Evolutionary conservation across 208 protist genomes (phyloP).

Genomic region (Leishmania mexicana): DNA sequence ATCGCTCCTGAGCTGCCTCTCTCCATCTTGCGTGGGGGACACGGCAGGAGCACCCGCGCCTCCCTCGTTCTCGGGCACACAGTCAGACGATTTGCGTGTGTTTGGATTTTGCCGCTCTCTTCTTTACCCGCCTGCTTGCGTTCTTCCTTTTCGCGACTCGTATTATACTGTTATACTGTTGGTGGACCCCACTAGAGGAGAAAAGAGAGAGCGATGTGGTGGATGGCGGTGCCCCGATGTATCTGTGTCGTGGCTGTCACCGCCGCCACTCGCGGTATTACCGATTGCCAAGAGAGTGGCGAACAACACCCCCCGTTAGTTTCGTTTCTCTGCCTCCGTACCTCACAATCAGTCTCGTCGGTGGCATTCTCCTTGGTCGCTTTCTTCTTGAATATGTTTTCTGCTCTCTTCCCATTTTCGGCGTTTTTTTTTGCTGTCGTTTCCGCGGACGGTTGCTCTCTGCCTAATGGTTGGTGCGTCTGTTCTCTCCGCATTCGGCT

Average conservation of each 20-base stretch:
- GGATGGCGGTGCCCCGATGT: not conserved
- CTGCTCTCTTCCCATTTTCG: not conserved
- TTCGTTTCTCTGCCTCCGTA: not conserved
- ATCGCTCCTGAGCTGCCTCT: not conserved
- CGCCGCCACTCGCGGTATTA: not conserved
- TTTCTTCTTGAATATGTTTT: not conserved
- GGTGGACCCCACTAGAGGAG: not conserved
- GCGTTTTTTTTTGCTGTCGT: not conserved
- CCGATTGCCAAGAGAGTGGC: not conserved
- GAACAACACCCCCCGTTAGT: not conserved
- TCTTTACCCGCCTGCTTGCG: too few species aligned
- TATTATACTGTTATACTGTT: not conserved
- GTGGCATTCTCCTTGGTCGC: not conserved
- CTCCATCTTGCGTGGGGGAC: not conserved
- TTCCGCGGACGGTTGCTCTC: not conserved
- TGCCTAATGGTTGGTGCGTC: not conserved
- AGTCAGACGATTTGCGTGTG: not conserved
- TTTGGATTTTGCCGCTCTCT: not conserved
- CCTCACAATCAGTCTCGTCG: not conserved
- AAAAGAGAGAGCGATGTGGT: not conserved
- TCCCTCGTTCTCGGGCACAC: not conserved
- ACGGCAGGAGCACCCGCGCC: not conserved
- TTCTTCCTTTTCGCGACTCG: not conserved
- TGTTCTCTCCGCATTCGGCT: not conserved
- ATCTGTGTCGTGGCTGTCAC: not conserved